phyloP scores from a whole-genome alignment of 768 basidiomycete genomes.

The Termitomyces sp. region DNA sequence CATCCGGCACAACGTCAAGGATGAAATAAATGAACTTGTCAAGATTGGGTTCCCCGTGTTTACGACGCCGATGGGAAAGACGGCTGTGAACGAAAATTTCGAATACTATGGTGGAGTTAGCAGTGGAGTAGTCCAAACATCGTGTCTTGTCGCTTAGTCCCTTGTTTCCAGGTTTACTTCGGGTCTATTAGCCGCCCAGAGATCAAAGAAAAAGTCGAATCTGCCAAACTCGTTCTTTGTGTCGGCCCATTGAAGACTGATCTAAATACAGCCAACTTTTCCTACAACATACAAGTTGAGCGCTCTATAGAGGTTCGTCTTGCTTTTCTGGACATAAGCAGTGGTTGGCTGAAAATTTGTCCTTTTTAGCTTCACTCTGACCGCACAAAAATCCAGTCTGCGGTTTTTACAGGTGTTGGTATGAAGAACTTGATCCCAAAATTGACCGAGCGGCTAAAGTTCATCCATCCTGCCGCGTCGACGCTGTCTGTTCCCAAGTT shows the following conservation, averaged over 20 bases:
- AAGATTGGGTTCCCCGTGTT: constrained; percentile 71
- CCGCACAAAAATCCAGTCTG: constrained; percentile 14
- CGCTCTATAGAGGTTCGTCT: constrained; percentile 57
- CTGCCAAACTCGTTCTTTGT: constrained; percentile 68
- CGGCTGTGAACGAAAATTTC: constrained; percentile 60
- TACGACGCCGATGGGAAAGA: constrained; percentile 79
- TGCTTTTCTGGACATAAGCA: neutral
- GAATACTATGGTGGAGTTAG: constrained; percentile 78
- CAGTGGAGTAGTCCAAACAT: constrained; percentile 20
- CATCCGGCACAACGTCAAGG: constrained; percentile 60
- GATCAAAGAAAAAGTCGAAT: constrained; percentile 69
- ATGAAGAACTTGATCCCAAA: constrained; percentile 75
- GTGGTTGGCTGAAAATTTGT: neutral
- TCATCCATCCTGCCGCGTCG: constrained; percentile 32
- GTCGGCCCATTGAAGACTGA: constrained; percentile 69
- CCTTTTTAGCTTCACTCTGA: constrained; percentile 64
- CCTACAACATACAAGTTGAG: constrained; percentile 57
- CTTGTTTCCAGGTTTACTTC: constrained; percentile 55
- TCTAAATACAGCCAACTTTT: constrained; percentile 88
- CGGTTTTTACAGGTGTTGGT: constrained; percentile 54
- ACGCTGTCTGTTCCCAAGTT: constrained; percentile 44
- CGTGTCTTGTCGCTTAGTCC: neutral
- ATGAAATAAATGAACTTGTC: constrained; percentile 61
- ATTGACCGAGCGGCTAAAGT: constrained; percentile 50
- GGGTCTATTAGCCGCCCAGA: constrained; percentile 64